Evolutionary conservation across 2,329 filamentous ascomycete species (phyloP), one percentile per base, ranked within the genome.

Genomic region (Calonectria leucothoes): DNA sequence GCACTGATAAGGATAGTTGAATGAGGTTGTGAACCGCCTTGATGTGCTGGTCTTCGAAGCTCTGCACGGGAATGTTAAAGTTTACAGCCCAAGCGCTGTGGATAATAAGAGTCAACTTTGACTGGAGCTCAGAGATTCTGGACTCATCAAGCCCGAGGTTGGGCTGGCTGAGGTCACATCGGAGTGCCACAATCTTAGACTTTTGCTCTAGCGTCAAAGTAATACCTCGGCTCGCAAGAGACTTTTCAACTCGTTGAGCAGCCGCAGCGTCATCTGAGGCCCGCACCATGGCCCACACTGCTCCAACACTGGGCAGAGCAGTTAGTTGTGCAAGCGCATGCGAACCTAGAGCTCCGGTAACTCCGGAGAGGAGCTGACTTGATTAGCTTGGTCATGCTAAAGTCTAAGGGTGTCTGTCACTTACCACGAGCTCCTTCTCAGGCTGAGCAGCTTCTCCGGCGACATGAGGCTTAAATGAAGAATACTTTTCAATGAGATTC

Each of bases 281-380:
- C 12, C 78, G 74, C 15, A 79, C 73, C 5, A 80, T 33, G 5
- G 75, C 72, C 84, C 87, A 90, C 0, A 91, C 84, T 3, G 82
- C 82, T 35, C 84, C 85, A n/a, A 94, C 86, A 45, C 91, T 90
- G 7, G 89, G 87, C 33, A 89, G 86, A 1, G 89, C 86, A 4
- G 91, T 89, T 1, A 93, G 85, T 17, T 92, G 88, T 0, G 89
- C 87, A 3, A 92, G 85, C 0, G 92, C 83, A 66, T 92, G 90
- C 0, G 90, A 88, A 4, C 92, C 92, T 0, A 93, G 84, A 6
- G 89, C 90, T 1, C 92, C 92, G 0, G 92, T 93, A 0, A 88
- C 88, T 11, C 92, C 92, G 2, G 91, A 93, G 11, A 93, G 82
- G 15, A 92, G 76, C 81, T 85, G 52, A 27, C 3, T 64, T 20